Conservation (phyloP, 2,329 filamentous ascomycete genomes). For the Kalmusia sp. region DNA sequence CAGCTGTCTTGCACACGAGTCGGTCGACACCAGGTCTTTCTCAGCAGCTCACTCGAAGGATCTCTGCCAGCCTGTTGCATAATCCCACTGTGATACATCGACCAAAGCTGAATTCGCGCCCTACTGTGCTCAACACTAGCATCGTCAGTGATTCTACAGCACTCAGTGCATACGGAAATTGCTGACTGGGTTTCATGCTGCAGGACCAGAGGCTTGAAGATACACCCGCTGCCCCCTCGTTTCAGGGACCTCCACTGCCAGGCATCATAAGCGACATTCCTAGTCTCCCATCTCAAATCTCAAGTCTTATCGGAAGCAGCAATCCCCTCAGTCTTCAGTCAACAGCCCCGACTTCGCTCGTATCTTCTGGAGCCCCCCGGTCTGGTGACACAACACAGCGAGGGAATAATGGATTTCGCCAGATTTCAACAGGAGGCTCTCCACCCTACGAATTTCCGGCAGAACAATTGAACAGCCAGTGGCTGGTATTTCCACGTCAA, state of each 20-base stretch:
- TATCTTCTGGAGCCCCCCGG: constrained; percentile 38
- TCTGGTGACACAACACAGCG: constrained; percentile 39
- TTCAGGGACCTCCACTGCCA: constrained; percentile 10
- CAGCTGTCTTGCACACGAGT: constrained; percentile 27
- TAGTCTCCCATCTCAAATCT: constrained; percentile 33
- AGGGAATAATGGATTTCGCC: constrained; percentile 21
- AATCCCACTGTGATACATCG: constrained; percentile 42
- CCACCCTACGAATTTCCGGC: constrained; percentile 18
- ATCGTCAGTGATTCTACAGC: constrained; percentile 1
- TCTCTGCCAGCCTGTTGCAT: constrained; percentile 35
- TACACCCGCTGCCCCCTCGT: no score
- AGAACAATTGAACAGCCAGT: constrained; percentile 27
- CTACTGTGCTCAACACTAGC: constrained; percentile 28
- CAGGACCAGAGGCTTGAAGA: constrained; percentile 9
- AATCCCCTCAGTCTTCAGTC: constrained; percentile 35
- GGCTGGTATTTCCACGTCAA: constrained; percentile 42
- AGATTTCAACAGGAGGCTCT: constrained; percentile 20
- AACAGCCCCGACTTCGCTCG: constrained; percentile 43
- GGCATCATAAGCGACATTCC: constrained; percentile 22
- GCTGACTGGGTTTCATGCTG: neutral
- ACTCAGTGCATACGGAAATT: neutral
- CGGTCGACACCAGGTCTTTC: constrained; percentile 40
- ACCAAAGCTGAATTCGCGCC: constrained; percentile 35
- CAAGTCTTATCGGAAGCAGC: constrained; percentile 37
- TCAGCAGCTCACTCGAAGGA: constrained; percentile 30